Percentiles rank a stretch among this genome's conserved stretches.
Evolutionary conservation across 73 alveolate genomes (phyloP).

Genomic region (Tetrahymena elliotti): DNA sequence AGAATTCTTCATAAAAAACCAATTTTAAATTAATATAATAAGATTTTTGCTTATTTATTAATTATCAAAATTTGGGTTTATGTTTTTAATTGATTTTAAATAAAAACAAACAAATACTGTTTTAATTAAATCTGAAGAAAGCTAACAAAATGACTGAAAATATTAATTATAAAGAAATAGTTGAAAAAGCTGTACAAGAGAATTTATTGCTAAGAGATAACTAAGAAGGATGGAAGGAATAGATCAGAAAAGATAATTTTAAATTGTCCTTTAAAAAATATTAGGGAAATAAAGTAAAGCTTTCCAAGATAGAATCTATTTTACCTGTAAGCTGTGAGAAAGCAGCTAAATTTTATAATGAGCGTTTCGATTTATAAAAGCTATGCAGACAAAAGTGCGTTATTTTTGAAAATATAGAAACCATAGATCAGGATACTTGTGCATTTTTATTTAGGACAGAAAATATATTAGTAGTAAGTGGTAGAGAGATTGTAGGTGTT

Average conservation of each 20-base stretch:
- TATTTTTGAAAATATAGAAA: background rate
- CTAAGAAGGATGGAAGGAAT: background rate
- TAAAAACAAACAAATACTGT: background rate
- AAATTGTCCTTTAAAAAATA: background rate
- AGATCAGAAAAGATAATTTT: background rate
- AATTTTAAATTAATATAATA: too few species aligned
- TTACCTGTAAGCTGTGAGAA: background rate
- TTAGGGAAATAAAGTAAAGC: background rate
- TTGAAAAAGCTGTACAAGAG: background rate
- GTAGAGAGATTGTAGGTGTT: background rate
- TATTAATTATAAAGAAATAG: background rate
- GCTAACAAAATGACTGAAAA: background rate
- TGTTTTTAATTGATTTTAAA: background rate
- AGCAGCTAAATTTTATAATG: background rate
- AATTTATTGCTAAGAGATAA: background rate
- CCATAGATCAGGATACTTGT: background rate
- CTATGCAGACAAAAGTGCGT: background rate
- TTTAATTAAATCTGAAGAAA: background rate
- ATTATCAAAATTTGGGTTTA: background rate
- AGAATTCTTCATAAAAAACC: too few species aligned
- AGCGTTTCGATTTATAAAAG: background rate
- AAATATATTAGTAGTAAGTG: background rate
- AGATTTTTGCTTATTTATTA: too few species aligned
- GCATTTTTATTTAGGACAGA: background rate
- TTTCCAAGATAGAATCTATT: background rate